phyloP scores from a whole-genome alignment of 805 yeast species.

The Cyberlindnera amylophila region DNA sequence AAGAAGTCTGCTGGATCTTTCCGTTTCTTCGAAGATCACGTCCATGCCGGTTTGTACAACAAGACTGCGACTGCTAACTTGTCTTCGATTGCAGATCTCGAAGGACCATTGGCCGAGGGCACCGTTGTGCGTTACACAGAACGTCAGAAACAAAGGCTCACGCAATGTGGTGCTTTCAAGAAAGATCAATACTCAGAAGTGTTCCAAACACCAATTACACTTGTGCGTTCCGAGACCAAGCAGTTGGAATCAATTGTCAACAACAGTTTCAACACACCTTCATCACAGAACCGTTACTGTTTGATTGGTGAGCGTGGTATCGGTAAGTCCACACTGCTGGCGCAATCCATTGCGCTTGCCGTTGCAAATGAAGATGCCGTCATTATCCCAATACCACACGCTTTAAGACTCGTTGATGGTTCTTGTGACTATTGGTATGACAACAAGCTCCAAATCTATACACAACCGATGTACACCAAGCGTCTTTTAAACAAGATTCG shows the following conservation, averaged over 20 bases:
- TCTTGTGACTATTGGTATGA: conserved; percentile 62
- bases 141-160: conserved; percentile 38
- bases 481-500: conserved; percentile 51
- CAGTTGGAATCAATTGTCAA: conserved; percentile 38
- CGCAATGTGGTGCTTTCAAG: conserved; percentile 59
- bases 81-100: conserved; percentile 23
- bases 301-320: conserved; percentile 70
- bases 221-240: conserved; percentile 49
- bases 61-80: conserved; percentile 19
- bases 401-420: conserved; percentile 65
- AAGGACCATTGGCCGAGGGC: conserved; percentile 19
- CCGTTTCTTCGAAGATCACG: conserved; percentile 20
- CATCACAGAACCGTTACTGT: conserved; percentile 46
- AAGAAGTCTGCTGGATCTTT: conserved; percentile 22
- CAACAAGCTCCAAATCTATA: conserved; percentile 44
- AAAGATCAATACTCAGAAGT: conserved; percentile 67
- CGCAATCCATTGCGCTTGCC: conserved; percentile 66
- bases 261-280: conserved; percentile 27
- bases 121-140: conserved; percentile 38
- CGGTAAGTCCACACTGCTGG: conserved; percentile 71
- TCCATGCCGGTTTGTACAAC: conserved; percentile 28
- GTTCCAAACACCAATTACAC: conserved; percentile 54
- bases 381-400: conserved; percentile 61
- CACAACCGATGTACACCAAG: conserved; percentile 76
- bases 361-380: conserved; percentile 38